Evolutionary conservation across 1,284 basidiomycete species (phyloP).

Genomic region (Melampsora larici-populina): DNA sequence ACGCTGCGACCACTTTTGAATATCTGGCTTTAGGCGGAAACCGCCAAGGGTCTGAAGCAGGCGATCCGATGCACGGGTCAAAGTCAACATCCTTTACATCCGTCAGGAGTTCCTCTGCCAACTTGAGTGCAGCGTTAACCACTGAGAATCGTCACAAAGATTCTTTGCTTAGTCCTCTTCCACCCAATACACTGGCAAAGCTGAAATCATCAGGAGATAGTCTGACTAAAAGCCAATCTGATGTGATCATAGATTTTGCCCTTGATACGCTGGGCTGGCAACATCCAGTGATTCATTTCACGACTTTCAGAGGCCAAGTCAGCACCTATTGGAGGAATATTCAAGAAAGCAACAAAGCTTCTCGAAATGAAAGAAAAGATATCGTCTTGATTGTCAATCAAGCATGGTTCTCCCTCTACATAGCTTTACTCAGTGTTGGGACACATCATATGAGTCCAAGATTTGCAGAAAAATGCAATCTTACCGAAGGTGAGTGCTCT

Average conservation of each 20-base stretch:
- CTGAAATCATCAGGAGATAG: background rate
- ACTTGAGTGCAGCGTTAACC: background rate
- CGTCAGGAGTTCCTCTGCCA: background rate
- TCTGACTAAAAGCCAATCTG: background rate
- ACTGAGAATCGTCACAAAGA: background rate
- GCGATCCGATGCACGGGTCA: background rate
- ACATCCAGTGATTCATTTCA: conserved; percentile 6
- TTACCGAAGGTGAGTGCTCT: conserved; percentile 1
- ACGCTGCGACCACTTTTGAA: background rate
- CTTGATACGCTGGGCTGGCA: conserved; percentile 2
- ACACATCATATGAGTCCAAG: background rate
- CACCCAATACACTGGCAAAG: background rate
- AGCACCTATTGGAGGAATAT: background rate
- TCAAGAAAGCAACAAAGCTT: background rate
- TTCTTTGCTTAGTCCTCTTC: background rate
- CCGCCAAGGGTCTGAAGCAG: background rate
- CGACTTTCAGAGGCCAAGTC: background rate
- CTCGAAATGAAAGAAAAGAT: background rate
- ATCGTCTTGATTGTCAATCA: conserved; percentile 6
- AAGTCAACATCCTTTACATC: background rate
- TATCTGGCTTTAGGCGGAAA: background rate
- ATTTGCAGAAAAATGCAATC: background rate
- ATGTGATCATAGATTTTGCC: background rate
- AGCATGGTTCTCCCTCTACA: background rate
- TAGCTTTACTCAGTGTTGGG: conserved; percentile 11